phyloP scores from a whole-genome alignment of 2,329 filamentous ascomycete genomes.

The Hypoxylon sp. region DNA sequence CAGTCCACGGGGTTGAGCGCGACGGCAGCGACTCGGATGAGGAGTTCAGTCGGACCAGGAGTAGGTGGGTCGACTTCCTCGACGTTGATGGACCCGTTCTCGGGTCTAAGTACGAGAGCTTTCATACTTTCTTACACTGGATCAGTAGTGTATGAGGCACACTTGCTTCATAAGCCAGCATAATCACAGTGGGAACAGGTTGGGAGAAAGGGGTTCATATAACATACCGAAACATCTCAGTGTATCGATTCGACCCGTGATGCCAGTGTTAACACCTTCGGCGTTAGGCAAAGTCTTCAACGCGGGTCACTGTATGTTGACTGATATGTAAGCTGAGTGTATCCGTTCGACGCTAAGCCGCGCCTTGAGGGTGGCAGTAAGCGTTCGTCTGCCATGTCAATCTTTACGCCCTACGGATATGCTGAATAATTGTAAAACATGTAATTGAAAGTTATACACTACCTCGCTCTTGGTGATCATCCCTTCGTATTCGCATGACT shows the following conservation, averaged over 20 bases:
- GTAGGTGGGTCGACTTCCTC: constrained; percentile 16
- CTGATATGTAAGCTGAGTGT: constrained; percentile 12
- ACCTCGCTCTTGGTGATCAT: neutral
- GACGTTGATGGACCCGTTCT: constrained; percentile 7
- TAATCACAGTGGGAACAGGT: neutral
- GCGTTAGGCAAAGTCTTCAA: neutral
- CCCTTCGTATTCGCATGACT: neutral
- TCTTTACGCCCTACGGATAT: constrained; percentile 5
- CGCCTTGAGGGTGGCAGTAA: neutral
- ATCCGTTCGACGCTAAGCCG: neutral
- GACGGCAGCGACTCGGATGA: constrained; percentile 15
- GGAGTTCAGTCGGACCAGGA: constrained; percentile 11
- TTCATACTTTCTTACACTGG: constrained; percentile 4
- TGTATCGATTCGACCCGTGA: neutral
- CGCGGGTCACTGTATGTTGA: neutral
- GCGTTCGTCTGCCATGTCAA: constrained; percentile 1
- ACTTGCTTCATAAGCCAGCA: neutral
- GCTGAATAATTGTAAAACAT: constrained; percentile 15
- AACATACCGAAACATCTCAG: neutral
- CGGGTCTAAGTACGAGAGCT: constrained; percentile 9
- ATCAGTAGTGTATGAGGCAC: neutral
- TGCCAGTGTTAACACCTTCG: neutral
- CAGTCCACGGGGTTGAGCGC: constrained; percentile 27
- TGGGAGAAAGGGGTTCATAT: neutral
- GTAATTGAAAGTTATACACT: neutral